A percentile compares a stretch with the other conserved stretches of the same genome.
Conservation (phyloP, 2,329 filamentous ascomycete species). For the Hypoxylon sp. region DNA sequence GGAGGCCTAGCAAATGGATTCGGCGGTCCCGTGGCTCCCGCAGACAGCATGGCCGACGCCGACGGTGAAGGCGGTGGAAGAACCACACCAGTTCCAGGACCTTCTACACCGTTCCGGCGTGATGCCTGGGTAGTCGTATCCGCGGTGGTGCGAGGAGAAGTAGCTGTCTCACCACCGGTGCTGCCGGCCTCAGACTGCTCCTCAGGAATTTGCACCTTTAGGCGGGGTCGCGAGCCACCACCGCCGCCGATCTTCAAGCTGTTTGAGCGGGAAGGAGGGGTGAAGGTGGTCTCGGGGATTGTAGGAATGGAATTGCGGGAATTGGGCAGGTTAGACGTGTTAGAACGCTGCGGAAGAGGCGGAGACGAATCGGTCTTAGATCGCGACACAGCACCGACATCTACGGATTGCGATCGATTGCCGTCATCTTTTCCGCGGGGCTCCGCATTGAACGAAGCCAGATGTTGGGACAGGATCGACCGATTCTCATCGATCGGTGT, state of each 20-base stretch:
- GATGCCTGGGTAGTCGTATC: conserved; percentile 69
- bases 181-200: conserved; percentile 84
- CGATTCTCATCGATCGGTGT: conserved; percentile 95
- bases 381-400: conserved; percentile 69
- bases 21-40: conserved; percentile 89
- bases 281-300: conserved; percentile 72
- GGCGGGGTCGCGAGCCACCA: conserved; percentile 79
- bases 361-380: conserved; percentile 64
- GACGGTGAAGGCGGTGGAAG: conserved; percentile 94
- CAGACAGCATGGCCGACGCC: conserved; percentile 85
- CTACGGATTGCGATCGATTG: conserved; percentile 73
- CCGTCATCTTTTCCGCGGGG: conserved; percentile 58
- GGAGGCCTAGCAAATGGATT: conserved; percentile 94
- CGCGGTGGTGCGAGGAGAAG: conserved; percentile 71
- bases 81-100: conserved; percentile 77
- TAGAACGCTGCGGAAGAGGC: conserved; percentile 63
- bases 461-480: conserved; percentile 88
- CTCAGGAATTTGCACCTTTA: conserved; percentile 95
- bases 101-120: conserved; percentile 62
- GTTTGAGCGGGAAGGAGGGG: conserved; percentile 82
- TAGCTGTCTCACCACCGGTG: conserved; percentile 76
- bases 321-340: conserved; percentile 64
- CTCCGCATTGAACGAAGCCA: conserved; percentile 74
- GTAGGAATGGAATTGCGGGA: conserved; percentile 69
- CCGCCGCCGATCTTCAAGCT: conserved; percentile 74